Conservation (phyloP, 2,329 filamentous ascomycete species). For the Neurospora crassa region DNA sequence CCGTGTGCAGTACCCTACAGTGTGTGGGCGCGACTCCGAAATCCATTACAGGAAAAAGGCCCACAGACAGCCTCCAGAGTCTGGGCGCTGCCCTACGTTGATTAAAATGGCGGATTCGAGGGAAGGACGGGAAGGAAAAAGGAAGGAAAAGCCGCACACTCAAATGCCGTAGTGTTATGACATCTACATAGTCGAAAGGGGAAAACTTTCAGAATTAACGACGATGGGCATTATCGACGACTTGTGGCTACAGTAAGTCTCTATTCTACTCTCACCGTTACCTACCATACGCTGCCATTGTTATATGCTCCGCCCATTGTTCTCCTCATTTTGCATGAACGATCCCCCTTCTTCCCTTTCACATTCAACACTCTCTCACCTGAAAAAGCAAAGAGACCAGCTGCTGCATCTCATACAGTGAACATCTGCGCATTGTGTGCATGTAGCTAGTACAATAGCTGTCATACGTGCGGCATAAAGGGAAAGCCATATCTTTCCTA, state of each 20-base stretch:
- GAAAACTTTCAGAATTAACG: background rate
- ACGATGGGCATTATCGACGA: background rate
- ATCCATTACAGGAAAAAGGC: background rate
- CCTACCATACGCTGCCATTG: background rate
- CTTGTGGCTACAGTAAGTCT: background rate
- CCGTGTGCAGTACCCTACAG: background rate
- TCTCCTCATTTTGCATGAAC: background rate
- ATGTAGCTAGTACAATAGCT: background rate
- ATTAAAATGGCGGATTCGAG: background rate
- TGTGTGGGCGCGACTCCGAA: background rate
- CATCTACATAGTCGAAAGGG: background rate
- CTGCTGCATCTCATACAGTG: background rate
- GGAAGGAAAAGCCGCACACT: background rate
- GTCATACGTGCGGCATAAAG: background rate
- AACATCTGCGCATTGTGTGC: background rate
- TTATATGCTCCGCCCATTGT: background rate
- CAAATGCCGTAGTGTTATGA: background rate
- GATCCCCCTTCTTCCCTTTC: background rate
- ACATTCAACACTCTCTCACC: background rate
- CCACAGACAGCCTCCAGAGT: background rate
- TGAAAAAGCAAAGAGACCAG: background rate
- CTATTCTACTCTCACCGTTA: background rate
- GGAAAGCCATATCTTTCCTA: background rate
- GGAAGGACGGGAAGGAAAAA: background rate
- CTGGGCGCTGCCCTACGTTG: background rate